Evolutionary conservation across 805 yeast genomes (phyloP), one percentile per base, ranked within the genome.

Genomic region (Grigorovia transvaalensis): DNA sequence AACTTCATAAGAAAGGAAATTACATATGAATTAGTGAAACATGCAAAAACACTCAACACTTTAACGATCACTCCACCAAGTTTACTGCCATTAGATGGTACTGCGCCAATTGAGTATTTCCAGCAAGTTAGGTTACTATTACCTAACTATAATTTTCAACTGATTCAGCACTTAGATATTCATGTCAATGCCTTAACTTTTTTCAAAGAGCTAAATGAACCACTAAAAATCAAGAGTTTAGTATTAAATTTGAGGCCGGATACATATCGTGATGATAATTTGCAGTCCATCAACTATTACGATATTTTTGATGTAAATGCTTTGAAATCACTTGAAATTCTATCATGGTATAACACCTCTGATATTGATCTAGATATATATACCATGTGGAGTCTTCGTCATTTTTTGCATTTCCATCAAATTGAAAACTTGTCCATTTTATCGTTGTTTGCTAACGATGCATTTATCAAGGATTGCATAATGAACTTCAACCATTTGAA

Each of bases 301-400:
- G 69, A 69, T 42, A 52, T 72, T 0, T 69, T 72, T 50, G 71
- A 71, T 54, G 50, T 55, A 0, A 50, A 55, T 3, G 46, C 48
- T 15, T 55, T 72, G 49, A 60, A 65, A 51, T 59, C 59, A 12
- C 53, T 72, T 19, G 67, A 70, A 13, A 60, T 72, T 9, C 59
- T 70, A 11, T 71, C 74, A 8, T 72, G 75, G 75, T 69, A 63
- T 53, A 67, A 64, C 46, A 46, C 48, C 15, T 48, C 27, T 13
- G 54, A 54, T n/a, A 9, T 52, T 3, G 56, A 55, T 33, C 9
- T 50, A 9, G 54, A 60, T 44, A 41, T 64, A 38, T 64, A 63
- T 52, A 53, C 54, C 13, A 20, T 53, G 40, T 66, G 65, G 63
- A 57, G 54, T 13, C 50, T 67, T 23, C 53, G 57, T 49, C 67